Percentiles rank a stretch among this genome's conserved stretches.
Evolutionary conservation across 495 filamentous ascomycete genomes (phyloP).

Genomic region (Stereocaulon alpinum): DNA sequence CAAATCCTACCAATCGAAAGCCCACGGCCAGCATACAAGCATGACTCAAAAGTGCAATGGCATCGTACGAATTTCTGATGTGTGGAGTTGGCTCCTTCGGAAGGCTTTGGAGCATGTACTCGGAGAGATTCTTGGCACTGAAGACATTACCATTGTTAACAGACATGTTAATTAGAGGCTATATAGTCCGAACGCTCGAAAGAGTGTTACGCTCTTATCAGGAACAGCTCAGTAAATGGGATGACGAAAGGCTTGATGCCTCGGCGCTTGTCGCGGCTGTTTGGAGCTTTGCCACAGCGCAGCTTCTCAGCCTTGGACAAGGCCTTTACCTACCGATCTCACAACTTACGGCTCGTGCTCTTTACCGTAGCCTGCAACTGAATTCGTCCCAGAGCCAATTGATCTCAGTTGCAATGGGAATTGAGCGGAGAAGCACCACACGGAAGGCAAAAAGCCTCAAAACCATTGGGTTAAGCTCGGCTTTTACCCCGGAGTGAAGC

Average conservation of each 20-base stretch:
- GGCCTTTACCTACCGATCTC: not conserved
- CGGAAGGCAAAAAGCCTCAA: too few species aligned
- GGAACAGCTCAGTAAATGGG: not conserved
- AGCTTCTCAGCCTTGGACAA: not conserved
- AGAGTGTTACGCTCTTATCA: not conserved
- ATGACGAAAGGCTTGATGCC: conserved; percentile 15
- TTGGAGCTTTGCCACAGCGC: not conserved
- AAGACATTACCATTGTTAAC: conserved; percentile 20
- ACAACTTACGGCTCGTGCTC: not conserved
- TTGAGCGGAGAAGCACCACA: too few species aligned
- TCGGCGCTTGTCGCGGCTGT: conserved; percentile 7
- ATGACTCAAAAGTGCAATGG: conserved; percentile 73
- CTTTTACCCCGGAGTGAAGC: too few species aligned
- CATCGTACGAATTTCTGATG: conserved; percentile 72
- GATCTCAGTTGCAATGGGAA: too few species aligned
- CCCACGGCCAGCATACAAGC: conserved; percentile 71
- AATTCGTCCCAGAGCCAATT: too few species aligned
- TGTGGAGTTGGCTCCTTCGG: conserved; percentile 41
- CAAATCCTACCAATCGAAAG: conserved; percentile 73
- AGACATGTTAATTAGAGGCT: conserved; percentile 11
- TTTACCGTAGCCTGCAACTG: too few species aligned
- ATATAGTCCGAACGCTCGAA: not conserved
- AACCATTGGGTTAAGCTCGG: too few species aligned
- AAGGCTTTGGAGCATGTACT: conserved; percentile 26
- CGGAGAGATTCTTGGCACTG: conserved; percentile 18